A percentile compares a stretch with the other conserved stretches of the same genome.
phyloP scores from a whole-genome alignment of 1,284 basidiomycete genomes.

The Papiliotrema laurentii region DNA sequence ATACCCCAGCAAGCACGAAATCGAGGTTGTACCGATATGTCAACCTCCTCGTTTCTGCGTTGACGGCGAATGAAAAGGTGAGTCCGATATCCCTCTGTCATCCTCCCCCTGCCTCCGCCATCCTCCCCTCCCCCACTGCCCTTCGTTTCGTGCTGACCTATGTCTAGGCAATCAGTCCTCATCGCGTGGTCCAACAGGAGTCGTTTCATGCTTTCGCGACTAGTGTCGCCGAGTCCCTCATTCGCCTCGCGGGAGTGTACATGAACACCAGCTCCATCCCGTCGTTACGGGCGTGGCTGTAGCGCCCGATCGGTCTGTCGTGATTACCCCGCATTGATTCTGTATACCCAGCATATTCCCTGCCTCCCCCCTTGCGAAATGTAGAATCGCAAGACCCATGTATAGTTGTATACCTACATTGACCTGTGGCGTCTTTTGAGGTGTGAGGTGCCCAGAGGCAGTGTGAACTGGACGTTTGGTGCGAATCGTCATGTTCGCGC shows the following conservation, averaged over 20 bases:
- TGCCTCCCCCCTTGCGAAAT: no score
- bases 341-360: no score
- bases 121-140: neutral
- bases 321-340: no score
- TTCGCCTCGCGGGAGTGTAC: slow-evolving; percentile 18
- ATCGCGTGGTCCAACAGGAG: slow-evolving; percentile 27
- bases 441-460: no score
- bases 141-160: neutral
- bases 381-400: no score
- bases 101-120: no score
- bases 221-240: slow-evolving; percentile 17
- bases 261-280: slow-evolving; percentile 25
- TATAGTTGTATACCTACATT: no score
- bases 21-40: slow-evolving; percentile 39
- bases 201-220: slow-evolving; percentile 28
- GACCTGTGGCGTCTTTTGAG: no score
- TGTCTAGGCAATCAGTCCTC: slow-evolving; percentile 16
- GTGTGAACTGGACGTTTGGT: no score
- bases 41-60: slow-evolving; percentile 35
- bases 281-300: slow-evolving; percentile 13
- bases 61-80: slow-evolving; percentile 31
- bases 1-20: slow-evolving; percentile 26
- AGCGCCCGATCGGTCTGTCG: no score
- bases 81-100: no score
- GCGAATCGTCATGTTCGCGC: no score